phyloP scores from a whole-genome alignment of 2,329 filamentous ascomycete genomes.

The Phaeosphaeria sp. region DNA sequence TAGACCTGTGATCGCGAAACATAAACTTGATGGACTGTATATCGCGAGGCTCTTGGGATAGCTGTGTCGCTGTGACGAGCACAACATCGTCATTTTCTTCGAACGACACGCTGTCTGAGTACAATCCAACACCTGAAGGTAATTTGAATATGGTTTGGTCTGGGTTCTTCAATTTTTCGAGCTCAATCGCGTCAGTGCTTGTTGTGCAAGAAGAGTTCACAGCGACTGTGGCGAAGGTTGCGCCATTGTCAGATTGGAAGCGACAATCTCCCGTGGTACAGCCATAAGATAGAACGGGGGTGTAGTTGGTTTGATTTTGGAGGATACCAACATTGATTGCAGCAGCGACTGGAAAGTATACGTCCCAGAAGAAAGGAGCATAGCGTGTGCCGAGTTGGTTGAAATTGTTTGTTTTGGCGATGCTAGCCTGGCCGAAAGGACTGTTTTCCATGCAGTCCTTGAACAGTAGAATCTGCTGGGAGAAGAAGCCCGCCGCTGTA shows the following conservation, averaged over 20 bases:
- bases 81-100: too few relatives aligned
- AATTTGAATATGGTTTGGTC: too few relatives aligned
- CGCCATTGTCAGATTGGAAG: conserved; percentile 4
- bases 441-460: conserved; percentile 4
- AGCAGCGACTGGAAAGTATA: background rate
- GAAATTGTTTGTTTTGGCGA: conserved; percentile 5
- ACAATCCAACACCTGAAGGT: too few relatives aligned
- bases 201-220: conserved; percentile 8
- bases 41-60: too few relatives aligned
- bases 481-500: conserved; percentile 9
- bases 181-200: background rate
- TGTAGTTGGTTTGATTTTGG: conserved; percentile 8
- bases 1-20: too few relatives aligned
- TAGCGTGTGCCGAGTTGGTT: background rate
- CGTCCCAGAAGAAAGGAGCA: background rate
- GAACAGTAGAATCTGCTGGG: conserved; percentile 16
- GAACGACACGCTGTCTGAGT: too few relatives aligned
- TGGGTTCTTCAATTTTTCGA: too few relatives aligned
- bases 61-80: too few relatives aligned
- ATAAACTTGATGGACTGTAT: too few relatives aligned
- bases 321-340: conserved; percentile 14
- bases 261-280: conserved; percentile 19
- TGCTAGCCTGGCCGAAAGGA: conserved; percentile 2
- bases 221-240: conserved; percentile 13
- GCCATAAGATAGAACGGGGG: conserved; percentile 2